Evolutionary conservation across 139 green algal genomes (phyloP).

Genomic region (Tetradesmus obliquus): DNA sequence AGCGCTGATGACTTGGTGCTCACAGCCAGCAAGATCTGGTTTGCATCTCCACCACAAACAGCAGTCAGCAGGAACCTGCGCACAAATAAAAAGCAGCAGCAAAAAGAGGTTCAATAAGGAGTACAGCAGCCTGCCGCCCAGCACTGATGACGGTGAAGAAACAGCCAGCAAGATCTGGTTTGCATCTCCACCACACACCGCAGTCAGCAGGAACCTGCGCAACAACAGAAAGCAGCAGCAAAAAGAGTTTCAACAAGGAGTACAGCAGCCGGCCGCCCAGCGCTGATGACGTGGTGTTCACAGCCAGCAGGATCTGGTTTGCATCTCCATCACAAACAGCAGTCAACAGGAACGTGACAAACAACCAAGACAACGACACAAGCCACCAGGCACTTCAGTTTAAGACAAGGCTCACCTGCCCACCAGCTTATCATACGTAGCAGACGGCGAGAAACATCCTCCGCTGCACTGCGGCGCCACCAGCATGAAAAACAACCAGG

Average conservation of each 20-base stretch:
- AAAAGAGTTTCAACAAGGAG: background rate
- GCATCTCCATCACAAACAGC: slow-evolving; percentile 15
- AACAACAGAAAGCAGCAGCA: too few species aligned
- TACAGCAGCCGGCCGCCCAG: slow-evolving; percentile 17
- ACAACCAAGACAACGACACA: too few species aligned
- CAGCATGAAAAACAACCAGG: too few species aligned
- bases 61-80: slow-evolving; percentile 33
- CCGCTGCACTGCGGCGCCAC: slow-evolving; percentile 1
- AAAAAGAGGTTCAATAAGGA: too few species aligned
- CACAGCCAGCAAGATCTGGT: slow-evolving; percentile 19
- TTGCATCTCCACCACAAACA: slow-evolving; percentile 13
- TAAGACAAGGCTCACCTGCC: background rate
- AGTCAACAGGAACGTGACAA: slow-evolving; percentile 10
- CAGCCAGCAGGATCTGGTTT: slow-evolving; percentile 24
- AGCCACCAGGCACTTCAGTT: too few species aligned
- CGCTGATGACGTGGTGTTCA: background rate
- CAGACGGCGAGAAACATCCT: slow-evolving; percentile 22
- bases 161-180: slow-evolving; percentile 32
- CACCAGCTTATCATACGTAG: slow-evolving; percentile 18
- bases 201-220: slow-evolving; percentile 6
- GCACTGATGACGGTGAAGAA: background rate
- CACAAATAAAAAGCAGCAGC: too few species aligned
- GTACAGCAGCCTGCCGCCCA: slow-evolving; percentile 14
- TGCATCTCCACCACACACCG: slow-evolving; percentile 10
- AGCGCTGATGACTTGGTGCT: background rate